Evolutionary conservation across 1,139 yeast genomes (phyloP), one percentile per base, ranked within the genome.

Genomic region (Candida neerlandica): DNA sequence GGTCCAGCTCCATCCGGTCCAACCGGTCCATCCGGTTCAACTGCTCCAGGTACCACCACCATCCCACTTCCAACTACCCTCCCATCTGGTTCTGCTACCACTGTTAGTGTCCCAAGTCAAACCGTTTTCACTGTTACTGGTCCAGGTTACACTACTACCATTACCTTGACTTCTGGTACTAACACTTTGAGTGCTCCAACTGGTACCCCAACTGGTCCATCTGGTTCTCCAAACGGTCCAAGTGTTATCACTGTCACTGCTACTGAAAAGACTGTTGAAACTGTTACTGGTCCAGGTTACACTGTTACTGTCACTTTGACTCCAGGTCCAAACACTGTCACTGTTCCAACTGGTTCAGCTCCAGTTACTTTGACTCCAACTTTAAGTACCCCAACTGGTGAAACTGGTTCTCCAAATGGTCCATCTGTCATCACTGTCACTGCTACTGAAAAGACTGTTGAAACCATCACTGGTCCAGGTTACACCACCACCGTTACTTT

Each of bases 251-350:
- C 43, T 14, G 39, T 38, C 7, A 39, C 47, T 10, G 35, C 33
- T 23, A 16, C 39, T 10, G 12, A 44, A 38, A 9, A 35, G 10
- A 41, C 44, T 18, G 15, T 10, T 30, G 27, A 41, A 18, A 29
- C 44, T 6, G 32, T 32, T n/a, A 18, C 45, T 42, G 45, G 45
- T 42, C 40, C 44, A 43, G 45, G 45, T 27, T 41, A 32, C 32
- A 41, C 44, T 21, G 11, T 29, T 14, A 41, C 44, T n/a, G 44
- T 41, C 14, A 43, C 45, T 35, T 34, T 21, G 10, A 21, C 39
- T 42, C 30, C 15, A 14, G 38, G 45, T 34, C 14, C 39, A 9
- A 45, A 32, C 30, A 27, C 39, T 27, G 38, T 37, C 21, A 40
- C 39, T 30, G 26, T 27, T 14, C 39, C 43, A 37, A 19, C 16